A percentile compares a stretch with the other conserved stretches of the same genome.
phyloP scores from a whole-genome alignment of 257 asterid species.

The Fraxinus excelsior region DNA sequence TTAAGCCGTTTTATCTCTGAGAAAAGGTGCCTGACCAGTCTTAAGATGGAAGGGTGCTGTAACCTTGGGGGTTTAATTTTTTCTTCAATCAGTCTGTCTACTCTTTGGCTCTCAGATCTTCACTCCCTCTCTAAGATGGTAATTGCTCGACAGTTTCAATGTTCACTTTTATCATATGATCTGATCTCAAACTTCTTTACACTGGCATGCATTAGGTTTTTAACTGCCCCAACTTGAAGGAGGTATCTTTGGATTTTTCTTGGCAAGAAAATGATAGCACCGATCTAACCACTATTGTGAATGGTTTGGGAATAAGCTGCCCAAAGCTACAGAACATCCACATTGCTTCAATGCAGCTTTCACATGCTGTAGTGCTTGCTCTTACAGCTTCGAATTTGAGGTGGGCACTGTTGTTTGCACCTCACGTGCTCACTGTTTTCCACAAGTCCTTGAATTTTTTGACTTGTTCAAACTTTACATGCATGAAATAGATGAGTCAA shows the following conservation, averaged over 20 bases:
- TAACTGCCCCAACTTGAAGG: constrained; percentile 85
- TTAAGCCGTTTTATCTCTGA: constrained; percentile 84
- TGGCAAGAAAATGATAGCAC: constrained; percentile 80
- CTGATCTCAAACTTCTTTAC: neutral
- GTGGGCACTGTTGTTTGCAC: constrained; percentile 34
- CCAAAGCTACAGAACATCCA: constrained; percentile 85
- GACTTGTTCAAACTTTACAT: neutral
- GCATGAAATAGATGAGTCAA: neutral
- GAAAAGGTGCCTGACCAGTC: constrained; percentile 74
- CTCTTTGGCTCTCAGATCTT: constrained; percentile 87
- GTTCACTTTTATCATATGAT: neutral
- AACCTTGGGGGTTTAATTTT: constrained; percentile 70
- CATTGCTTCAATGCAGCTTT: constrained; percentile 71
- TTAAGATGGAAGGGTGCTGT: constrained; percentile 93
- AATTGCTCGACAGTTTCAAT: constrained; percentile 18
- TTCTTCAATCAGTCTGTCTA: constrained; percentile 69
- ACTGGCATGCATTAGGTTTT: constrained; percentile 46
- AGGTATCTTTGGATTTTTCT: constrained; percentile 80
- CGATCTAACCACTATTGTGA: constrained; percentile 69
- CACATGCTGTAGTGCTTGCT: constrained; percentile 88
- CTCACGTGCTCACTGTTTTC: neutral
- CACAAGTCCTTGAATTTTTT: neutral
- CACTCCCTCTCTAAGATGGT: constrained; percentile 83
- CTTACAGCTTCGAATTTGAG: constrained; percentile 84
- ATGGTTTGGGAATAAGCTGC: constrained; percentile 80